Base-by-base conservation (phyloP, 2,329 filamentous ascomycete genomes). In the Paraconiothyrium brasiliense region DNA sequence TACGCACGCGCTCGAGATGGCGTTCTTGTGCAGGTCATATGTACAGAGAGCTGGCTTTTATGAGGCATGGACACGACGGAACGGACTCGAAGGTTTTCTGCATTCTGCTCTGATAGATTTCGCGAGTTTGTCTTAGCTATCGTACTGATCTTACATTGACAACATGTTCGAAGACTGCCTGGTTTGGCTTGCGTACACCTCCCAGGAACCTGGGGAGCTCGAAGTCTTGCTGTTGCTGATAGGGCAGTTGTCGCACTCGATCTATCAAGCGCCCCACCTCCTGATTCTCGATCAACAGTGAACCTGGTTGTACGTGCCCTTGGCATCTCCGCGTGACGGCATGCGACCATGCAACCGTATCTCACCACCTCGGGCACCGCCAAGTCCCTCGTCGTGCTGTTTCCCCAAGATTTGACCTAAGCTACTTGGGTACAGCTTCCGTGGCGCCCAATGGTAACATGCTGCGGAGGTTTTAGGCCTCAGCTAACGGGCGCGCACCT, bases 401-500 rank as follows among this genome's bases (percentile, higher is more conserved):
- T 5, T 16, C 13, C 16, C 37, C 37, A 13, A 39, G 11, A 39
- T 39, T 14, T 39, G 27, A 30, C 27, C 37, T 14, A 1, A 13
- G 11, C 10, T 16, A 6, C 27, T 30, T 30, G 4, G 27, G 27
- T 30, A 30, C 27, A 39, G 10, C 11, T 5, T 39, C 10, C 37
- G 5, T 13, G 13, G 13, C 37, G 13, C 13, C 37, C 13, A 39
- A 39, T 39, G 37, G 16, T 14, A 13, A 16, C 13, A 39, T 5
- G 13, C 4, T 39, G 11, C 37, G 37, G 6, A 39, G 13, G 37
- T 5, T 14, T 14, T 13, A 14, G 13, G 11, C 37, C 11, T 14
- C 13, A 5, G 11, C 37, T 39, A 39, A 14, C 37, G 13, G 37
- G 37, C 2, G 37, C 37, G 37, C 71, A 70, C 27, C 70, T 67